Conservation (phyloP, 116 monocot genomes). For the Cymodocea nodosa region DNA sequence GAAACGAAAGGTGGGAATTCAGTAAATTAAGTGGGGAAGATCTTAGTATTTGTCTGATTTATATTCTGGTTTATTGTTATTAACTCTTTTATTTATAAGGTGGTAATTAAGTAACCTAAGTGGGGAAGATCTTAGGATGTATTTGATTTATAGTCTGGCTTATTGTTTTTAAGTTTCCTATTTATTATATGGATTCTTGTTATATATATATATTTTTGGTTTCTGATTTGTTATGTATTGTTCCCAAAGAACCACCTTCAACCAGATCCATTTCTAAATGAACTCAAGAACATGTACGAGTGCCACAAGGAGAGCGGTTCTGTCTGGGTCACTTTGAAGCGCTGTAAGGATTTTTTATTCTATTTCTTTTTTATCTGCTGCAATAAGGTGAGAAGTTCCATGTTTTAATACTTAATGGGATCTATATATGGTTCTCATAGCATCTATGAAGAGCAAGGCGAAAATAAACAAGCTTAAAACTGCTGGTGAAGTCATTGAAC, state of each 20-base stretch:
- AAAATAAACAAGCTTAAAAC: constrained; percentile 36
- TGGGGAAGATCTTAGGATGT: no score
- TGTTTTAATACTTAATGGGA: background rate
- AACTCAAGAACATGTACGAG: constrained; percentile 66
- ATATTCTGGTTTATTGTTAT: no score
- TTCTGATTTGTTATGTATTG: background rate
- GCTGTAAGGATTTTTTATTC: constrained; percentile 21
- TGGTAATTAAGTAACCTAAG: no score
- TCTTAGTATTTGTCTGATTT: no score
- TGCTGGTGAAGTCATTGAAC: constrained; percentile 43
- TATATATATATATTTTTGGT: no score
- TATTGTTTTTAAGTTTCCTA: no score
- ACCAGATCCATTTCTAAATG: constrained; percentile 67
- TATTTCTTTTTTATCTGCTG: constrained; percentile 1
- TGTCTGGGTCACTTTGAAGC: constrained; percentile 72
- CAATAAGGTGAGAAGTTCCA: background rate
- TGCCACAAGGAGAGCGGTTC: constrained; percentile 53
- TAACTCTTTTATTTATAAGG: no score
- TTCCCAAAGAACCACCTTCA: constrained; percentile 23
- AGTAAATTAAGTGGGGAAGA: no score
- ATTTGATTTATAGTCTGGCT: no score
- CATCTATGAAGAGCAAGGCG: constrained; percentile 58
- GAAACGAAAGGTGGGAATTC: no score
- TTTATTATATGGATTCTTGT: no score
- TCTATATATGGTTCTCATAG: constrained; percentile 16